A percentile compares a stretch with the other conserved stretches of the same genome.
Evolutionary conservation across 2,329 filamentous ascomycete genomes (phyloP).

Genomic region (Aureobasidium zeae): DNA sequence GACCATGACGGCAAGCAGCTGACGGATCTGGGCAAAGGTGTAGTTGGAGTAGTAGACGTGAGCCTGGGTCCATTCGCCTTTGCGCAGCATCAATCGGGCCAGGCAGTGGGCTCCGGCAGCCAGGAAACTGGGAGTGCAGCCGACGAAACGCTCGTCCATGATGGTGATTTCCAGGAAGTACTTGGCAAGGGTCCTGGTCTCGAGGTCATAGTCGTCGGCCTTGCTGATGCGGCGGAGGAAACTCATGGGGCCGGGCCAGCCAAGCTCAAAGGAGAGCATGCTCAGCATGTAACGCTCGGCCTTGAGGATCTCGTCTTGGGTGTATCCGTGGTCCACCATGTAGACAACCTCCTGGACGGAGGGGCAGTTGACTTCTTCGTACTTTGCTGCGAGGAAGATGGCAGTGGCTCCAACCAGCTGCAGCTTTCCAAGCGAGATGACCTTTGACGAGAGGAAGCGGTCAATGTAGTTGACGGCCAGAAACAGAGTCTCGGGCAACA

Average conservation of each 20-base stretch:
- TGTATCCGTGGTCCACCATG: conserved; percentile 94
- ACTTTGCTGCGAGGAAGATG: conserved; percentile 92
- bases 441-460: conserved; percentile 87
- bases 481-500: conserved; percentile 91
- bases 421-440: conserved; percentile 88
- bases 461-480: conserved; percentile 95
- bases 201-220: conserved; percentile 92
- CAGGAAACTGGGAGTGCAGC: conserved; percentile 78
- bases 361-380: conserved; percentile 97
- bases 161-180: conserved; percentile 95
- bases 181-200: conserved; percentile 90
- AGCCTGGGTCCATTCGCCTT: conserved; percentile 75
- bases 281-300: conserved; percentile 97
- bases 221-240: conserved; percentile 96
- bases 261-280: conserved; percentile 91
- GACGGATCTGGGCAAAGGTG: conserved; percentile 73
- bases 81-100: conserved; percentile 76
- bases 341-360: conserved; percentile 93
- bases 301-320: conserved; percentile 84
- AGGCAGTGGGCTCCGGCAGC: conserved; percentile 90
- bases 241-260: conserved; percentile 98
- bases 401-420: conserved; percentile 95
- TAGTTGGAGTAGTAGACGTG: conserved; percentile 94
- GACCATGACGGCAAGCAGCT: conserved; percentile 66
- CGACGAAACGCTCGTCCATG: conserved; percentile 97